These are phyloP conservation scores for Aurantiochytrium sp. DNA, from an alignment of 108 stramenopile genomes.

Conservation along the genomic window DNA sequence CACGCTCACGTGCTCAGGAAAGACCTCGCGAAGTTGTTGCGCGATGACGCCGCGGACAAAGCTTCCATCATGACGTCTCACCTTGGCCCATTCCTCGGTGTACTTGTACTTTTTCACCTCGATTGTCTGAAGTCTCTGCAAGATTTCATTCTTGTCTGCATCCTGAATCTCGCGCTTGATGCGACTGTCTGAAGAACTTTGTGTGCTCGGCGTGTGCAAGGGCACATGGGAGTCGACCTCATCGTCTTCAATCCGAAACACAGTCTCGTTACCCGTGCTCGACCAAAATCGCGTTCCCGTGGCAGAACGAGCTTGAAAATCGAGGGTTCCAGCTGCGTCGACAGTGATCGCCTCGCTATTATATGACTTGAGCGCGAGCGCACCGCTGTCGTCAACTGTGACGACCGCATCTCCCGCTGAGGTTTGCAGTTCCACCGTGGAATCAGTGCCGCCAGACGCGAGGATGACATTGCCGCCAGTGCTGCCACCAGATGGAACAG, in stretches of 20 bases:
- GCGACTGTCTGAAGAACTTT: conserved; percentile 54
- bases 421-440: not conserved
- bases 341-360: not conserved
- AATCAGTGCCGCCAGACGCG: not conserved
- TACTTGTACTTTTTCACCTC: conserved; percentile 58
- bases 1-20: conserved; percentile 64
- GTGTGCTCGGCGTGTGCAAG: conserved; percentile 27
- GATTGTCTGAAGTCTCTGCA: conserved; percentile 56
- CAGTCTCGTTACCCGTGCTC: not conserved
- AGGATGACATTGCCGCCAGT: not conserved
- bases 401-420: not conserved
- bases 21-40: conserved; percentile 58
- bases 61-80: conserved; percentile 31
- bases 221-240: conserved; percentile 36
- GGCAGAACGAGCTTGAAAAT: not conserved
- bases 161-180: conserved; percentile 57
- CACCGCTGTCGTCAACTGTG: not conserved
- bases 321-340: not conserved
- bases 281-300: not conserved
- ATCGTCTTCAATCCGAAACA: not conserved
- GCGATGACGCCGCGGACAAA: conserved; percentile 67
- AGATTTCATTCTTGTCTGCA: conserved; percentile 53
- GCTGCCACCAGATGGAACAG: not conserved
- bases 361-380: not conserved
- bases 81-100: conserved; percentile 59